Percentiles rank a stretch among this genome's conserved stretches.
Evolutionary conservation across 1,284 basidiomycete species (phyloP).

Genomic region (Ceratobasidium sp.): DNA sequence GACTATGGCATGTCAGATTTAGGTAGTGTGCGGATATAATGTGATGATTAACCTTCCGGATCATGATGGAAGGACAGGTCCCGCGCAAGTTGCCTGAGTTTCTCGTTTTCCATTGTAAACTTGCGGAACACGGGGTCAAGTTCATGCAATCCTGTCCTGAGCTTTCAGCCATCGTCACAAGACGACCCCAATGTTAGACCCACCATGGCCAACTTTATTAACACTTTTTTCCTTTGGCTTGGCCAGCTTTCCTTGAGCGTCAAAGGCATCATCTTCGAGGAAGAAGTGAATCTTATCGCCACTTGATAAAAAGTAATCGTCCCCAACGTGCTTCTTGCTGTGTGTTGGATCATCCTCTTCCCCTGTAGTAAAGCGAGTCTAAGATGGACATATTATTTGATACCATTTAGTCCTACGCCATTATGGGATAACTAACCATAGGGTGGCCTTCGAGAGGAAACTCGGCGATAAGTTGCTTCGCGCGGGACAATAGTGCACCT

Average conservation of each 20-base stretch:
- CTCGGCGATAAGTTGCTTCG: slow-evolving; percentile 74
- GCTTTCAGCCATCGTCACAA: not conserved
- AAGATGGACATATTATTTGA: not conserved
- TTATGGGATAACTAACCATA: slow-evolving; percentile 56
- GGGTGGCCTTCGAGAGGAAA: slow-evolving; percentile 85
- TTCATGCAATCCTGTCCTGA: slow-evolving; percentile 70
- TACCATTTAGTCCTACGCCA: slow-evolving; percentile 6
- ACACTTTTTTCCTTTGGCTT: slow-evolving; percentile 79
- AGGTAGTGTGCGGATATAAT: slow-evolving; percentile 36
- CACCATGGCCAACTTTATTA: slow-evolving; percentile 86
- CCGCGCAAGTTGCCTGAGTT: slow-evolving; percentile 68
- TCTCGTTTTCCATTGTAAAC: slow-evolving; percentile 78
- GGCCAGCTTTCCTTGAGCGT: slow-evolving; percentile 66
- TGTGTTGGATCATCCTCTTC: slow-evolving; percentile 54
- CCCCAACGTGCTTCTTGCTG: slow-evolving; percentile 69
- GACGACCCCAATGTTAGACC: not conserved
- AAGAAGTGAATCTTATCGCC: slow-evolving; percentile 94
- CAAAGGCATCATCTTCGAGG: slow-evolving; percentile 81
- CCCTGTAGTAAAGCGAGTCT: slow-evolving; percentile 89
- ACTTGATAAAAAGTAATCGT: slow-evolving; percentile 90
- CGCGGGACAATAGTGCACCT: slow-evolving; percentile 67
- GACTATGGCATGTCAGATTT: slow-evolving; percentile 54
- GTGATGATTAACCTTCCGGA: slow-evolving; percentile 67
- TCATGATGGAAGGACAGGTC: slow-evolving; percentile 82
- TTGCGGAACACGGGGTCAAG: slow-evolving; percentile 81